These are phyloP conservation scores for Amaranthus palmeri DNA, from an alignment of 148 eudicot species.

Conservation along the genomic window DNA sequence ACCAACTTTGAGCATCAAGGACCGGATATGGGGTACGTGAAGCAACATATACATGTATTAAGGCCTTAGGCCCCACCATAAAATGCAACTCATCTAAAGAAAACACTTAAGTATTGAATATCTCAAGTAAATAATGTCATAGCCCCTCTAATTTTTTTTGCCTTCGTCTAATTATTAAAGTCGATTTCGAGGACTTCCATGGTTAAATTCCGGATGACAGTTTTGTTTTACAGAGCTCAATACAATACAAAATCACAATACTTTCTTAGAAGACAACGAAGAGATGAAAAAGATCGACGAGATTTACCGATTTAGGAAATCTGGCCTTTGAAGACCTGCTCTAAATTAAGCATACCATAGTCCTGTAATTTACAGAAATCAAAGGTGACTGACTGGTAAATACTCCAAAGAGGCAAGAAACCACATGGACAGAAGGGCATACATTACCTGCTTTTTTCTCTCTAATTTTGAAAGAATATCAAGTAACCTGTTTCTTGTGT, in stretches of 20 bases:
- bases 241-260: not conserved
- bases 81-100: too few relatives aligned
- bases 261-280: not conserved
- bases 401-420: conserved; percentile 3
- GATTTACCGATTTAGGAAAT: conserved; percentile 63
- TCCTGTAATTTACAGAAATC: conserved; percentile 50
- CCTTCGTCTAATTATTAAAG: too few relatives aligned
- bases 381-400: not conserved
- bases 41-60: too few relatives aligned
- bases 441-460: conserved; percentile 49
- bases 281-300: conserved; percentile 5
- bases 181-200: too few relatives aligned
- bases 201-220: too few relatives aligned
- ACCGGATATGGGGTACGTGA: too few relatives aligned
- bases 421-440: conserved; percentile 7
- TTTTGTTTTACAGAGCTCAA: not conserved
- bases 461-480: conserved; percentile 42
- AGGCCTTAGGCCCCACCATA: too few relatives aligned
- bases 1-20: too few relatives aligned
- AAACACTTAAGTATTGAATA: too few relatives aligned
- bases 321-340: conserved; percentile 47
- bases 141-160: too few relatives aligned
- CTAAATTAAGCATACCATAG: conserved; percentile 52
- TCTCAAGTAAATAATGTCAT: too few relatives aligned
- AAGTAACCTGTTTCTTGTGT: conserved; percentile 40